Conservation (phyloP, 2,329 filamentous ascomycete genomes). For the Colletotrichum sp. region DNA sequence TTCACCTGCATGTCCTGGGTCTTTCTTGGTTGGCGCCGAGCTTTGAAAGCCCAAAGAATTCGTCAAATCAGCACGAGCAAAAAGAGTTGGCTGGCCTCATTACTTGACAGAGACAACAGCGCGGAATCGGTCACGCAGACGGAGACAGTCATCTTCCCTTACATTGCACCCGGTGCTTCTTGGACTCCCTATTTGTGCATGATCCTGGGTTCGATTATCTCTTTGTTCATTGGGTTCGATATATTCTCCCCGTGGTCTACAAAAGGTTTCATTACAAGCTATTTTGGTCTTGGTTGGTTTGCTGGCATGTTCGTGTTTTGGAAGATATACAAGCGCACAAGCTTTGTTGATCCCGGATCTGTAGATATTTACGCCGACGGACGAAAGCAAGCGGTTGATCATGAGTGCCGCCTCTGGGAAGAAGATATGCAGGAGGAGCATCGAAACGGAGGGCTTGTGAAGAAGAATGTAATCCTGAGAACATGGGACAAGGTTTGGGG, state of each 20-base stretch:
- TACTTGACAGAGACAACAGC: not conserved
- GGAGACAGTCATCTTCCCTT: constrained; percentile 48
- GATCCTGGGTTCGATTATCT: constrained; percentile 48
- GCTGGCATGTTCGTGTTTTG: constrained; percentile 65
- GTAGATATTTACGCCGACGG: constrained; percentile 62
- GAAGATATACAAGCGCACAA: constrained; percentile 70
- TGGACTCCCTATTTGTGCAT: constrained; percentile 57
- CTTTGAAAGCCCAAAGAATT: constrained; percentile 56
- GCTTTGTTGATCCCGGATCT: constrained; percentile 57
- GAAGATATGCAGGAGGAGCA: constrained; percentile 51
- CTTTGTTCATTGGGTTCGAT: constrained; percentile 63
- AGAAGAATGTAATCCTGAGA: constrained; percentile 38
- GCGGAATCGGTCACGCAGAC: not conserved
- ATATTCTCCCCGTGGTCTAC: constrained; percentile 55
- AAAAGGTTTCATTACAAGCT: constrained; percentile 55
- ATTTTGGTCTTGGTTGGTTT: constrained; percentile 59
- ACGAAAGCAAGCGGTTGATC: constrained; percentile 68
- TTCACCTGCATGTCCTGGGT: constrained; percentile 53
- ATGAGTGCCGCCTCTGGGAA: constrained; percentile 50
- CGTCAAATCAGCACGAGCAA: constrained; percentile 29
- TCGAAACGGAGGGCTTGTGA: constrained; percentile 36
- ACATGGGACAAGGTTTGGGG: constrained; percentile 44
- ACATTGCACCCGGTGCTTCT: constrained; percentile 54
- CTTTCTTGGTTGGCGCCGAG: constrained; percentile 54
- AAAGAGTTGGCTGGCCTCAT: not conserved